These are phyloP conservation scores for Pyrus hybrid DNA, from an alignment of 331 rosid genomes.

Conservation along the genomic window DNA sequence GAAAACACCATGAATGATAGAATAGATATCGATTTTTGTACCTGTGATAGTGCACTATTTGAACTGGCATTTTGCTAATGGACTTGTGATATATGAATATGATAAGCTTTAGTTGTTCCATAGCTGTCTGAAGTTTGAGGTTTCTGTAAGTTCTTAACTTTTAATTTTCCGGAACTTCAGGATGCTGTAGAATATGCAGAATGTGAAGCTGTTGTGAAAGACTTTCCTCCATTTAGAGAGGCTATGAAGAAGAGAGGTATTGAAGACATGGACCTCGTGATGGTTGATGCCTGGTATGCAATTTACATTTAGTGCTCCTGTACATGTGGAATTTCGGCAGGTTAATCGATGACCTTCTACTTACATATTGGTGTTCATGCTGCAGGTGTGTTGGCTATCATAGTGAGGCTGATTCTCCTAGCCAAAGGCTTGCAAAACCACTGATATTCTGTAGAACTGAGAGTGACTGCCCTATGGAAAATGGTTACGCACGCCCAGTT, in stretches of 20 bases:
- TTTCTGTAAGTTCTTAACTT: not conserved
- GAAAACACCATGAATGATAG: too few species aligned
- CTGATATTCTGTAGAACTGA: constrained; percentile 84
- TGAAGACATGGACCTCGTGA: constrained; percentile 95
- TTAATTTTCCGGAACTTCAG: constrained; percentile 28
- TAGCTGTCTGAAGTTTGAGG: not conserved
- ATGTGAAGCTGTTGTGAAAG: constrained; percentile 92
- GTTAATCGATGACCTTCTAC: not conserved
- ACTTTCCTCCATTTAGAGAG: constrained; percentile 82
- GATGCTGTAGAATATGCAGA: constrained; percentile 97
- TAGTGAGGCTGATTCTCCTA: constrained; percentile 78
- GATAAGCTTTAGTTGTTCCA: not conserved
- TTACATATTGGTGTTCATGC: not conserved
- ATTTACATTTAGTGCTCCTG: not conserved
- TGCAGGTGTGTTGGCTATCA: constrained; percentile 94
- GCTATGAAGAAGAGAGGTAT: constrained; percentile 98
- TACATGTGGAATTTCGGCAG: not conserved
- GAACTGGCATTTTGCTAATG: too few species aligned
- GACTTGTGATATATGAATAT: not conserved
- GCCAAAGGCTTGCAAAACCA: constrained; percentile 87
- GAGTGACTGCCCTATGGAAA: constrained; percentile 99
- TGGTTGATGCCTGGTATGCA: constrained; percentile 94
- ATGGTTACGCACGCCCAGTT: constrained; percentile 96
- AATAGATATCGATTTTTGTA: too few species aligned
- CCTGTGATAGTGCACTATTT: too few species aligned